Conservation (phyloP, 495 filamentous ascomycete genomes). For the Penicillium cataractarum region DNA sequence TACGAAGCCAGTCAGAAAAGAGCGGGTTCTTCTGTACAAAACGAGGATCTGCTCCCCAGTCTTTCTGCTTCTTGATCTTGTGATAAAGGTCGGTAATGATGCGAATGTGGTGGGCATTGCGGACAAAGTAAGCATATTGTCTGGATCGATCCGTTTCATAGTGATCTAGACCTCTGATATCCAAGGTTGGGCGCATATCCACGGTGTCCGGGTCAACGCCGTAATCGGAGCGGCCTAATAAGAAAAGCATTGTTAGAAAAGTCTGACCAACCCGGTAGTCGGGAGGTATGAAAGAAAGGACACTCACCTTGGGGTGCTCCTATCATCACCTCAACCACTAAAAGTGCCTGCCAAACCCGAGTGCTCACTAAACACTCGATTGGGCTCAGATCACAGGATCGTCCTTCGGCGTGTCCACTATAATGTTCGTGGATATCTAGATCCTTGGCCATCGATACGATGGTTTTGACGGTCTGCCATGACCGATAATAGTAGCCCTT, state of each 20-base stretch:
- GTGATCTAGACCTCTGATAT: slow-evolving; percentile 69
- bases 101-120: slow-evolving; percentile 76
- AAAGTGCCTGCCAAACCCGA: slow-evolving; percentile 88
- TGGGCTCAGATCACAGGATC: slow-evolving; percentile 65
- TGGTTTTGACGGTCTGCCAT: slow-evolving; percentile 94
- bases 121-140: slow-evolving; percentile 80
- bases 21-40: slow-evolving; percentile 77
- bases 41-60: slow-evolving; percentile 87
- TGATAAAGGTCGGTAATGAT: slow-evolving; percentile 74
- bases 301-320: slow-evolving; percentile 86
- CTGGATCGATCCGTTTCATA: slow-evolving; percentile 77
- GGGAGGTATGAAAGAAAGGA: neutral
- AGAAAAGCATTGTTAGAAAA: neutral
- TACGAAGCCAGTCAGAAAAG: slow-evolving; percentile 73
- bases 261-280: neutral
- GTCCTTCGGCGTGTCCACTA: slow-evolving; percentile 71
- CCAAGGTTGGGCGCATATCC: slow-evolving; percentile 69
- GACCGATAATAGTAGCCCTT: slow-evolving; percentile 96
- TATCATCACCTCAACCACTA: slow-evolving; percentile 89
- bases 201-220: slow-evolving; percentile 75
- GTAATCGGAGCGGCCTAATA: slow-evolving; percentile 80
- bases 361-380: slow-evolving; percentile 83
- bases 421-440: slow-evolving; percentile 89
- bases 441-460: slow-evolving; percentile 91
- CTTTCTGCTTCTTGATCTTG: slow-evolving; percentile 79